These are phyloP conservation scores for Alternaria hordeiaustralica DNA, from an alignment of 2,329 filamentous ascomycete genomes.

Conservation along the genomic window DNA sequence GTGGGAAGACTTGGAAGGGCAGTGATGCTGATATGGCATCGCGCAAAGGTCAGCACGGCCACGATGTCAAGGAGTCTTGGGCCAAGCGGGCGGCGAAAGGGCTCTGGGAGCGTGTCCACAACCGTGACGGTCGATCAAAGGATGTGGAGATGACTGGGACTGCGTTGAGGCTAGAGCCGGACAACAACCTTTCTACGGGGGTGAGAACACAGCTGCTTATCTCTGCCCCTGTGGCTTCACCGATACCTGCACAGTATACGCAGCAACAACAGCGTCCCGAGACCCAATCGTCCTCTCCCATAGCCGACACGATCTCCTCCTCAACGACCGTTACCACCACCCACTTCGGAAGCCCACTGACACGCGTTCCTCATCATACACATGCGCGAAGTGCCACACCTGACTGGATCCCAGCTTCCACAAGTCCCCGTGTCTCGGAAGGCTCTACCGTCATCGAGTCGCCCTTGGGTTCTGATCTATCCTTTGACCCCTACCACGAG, in stretches of 20 bases:
- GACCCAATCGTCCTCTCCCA: neutral
- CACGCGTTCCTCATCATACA: neutral
- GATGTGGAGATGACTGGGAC: neutral
- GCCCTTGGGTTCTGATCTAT: neutral
- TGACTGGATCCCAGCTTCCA: neutral
- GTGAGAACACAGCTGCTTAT: neutral
- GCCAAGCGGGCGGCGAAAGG: neutral
- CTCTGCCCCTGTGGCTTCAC: neutral
- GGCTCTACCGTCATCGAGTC: neutral
- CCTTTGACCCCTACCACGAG: neutral
- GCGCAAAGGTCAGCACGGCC: neutral
- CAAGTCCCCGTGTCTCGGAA: neutral
- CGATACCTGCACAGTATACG: too few relatives aligned
- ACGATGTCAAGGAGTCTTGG: neutral
- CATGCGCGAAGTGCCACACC: neutral
- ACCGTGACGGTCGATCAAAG: neutral
- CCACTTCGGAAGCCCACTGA: neutral
- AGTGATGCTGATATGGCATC: neutral
- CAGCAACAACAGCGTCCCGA: rapidly evolving
- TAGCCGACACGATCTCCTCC: neutral
- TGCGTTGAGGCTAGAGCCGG: neutral
- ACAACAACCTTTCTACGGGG: neutral
- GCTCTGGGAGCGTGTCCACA: neutral
- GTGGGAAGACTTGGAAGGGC: rapidly evolving
- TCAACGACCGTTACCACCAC: too few relatives aligned